Base-by-base conservation (phyloP, 2,329 filamentous ascomycete genomes). In the Graphium sp. region DNA sequence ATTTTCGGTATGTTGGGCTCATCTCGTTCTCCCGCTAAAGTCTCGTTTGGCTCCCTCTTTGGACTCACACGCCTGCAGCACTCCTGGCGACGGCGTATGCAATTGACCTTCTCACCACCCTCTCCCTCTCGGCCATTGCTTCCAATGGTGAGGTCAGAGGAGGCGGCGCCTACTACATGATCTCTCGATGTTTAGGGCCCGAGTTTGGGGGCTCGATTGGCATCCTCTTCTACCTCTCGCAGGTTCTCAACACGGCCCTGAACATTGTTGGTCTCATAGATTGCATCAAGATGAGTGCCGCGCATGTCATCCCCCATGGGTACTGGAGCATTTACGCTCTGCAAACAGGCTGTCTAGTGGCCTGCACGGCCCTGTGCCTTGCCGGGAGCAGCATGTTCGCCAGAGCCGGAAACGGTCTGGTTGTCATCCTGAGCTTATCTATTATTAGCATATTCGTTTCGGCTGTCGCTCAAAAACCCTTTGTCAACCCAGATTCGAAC, bases 201-300 rank as follows among this genome's bases (percentile, higher is more conserved):
- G 83, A 92, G 43, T 92, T 92, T 45, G 83, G 83, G 16, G 83
- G 83, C 11, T 83, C 80, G 2, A 91, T 92, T 37, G 83, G 83
- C 2, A 64, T 91, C 15, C 69, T 92, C 9, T 91, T 91, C 50
- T 92, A 89, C 46, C 59, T 91, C n/a, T 81, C 83, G n/a, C 80
- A 82, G 37, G 76, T 80, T 3, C 70, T 92, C 43, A 91, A 87
- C 45, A 84, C 82, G 2, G 79, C 79, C 21, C 69, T 92, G 62
- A 92, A 92, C 43, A 70, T 85, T 15, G 81, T 91, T 24, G 83
- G 82, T 55, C 60, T 92, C 25, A 69, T 92, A 37, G 79, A 89
- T 51, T 91, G 81, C 41, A 62, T 91, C 32, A 71, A 70, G 29
- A 64, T 85, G 35, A 85, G 84, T 40, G 68, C 85, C 41, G 79